Base-by-base conservation (phyloP, 2,329 filamentous ascomycete species). In the Erysiphe pulchra region DNA sequence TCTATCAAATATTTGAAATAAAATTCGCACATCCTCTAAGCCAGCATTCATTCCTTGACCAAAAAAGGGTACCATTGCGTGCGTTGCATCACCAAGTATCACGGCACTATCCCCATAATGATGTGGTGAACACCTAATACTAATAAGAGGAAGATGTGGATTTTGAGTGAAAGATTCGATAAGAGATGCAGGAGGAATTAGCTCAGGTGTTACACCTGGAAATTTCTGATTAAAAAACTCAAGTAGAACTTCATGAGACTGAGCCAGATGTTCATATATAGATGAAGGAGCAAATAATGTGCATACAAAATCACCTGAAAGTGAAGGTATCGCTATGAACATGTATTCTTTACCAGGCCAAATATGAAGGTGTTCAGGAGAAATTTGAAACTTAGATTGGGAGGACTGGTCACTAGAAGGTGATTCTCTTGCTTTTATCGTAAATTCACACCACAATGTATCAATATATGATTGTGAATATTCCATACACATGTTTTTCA, bases 1-100 rank as follows among this genome's bases (percentile, higher is more conserved):
- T 52, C 73, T 71, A 61, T 94, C 86, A 1, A 95, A 67, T 39
- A 80, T 68, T 0, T 77, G 73, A 61, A 93, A 98, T 1, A 98
- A 71, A 5, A 92, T 76, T 8, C 80, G 76, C 12, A 98, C 85
- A 55, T 94, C 87, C 63, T 98, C 90, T 38, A 98, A 73, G 0
- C 90, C 90, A 0, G 90, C 81, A 57, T 98, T 98, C 77, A 98
- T 92, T 34, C 90, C 90, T 60, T 98, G 90, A 0, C 90, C 90
- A 60, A 95, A 98, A 62, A 98, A 98, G 0, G 90, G 90, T 0
- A 98, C 85, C 77, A 98, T 94, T 47, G 92, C 90, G 59, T 98
- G 90, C 0, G 90, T 86, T 8, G 90, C 85, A 58, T 98, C 90
- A 48, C 90, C 90, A 33, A 98, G 59, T 43, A 98, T 83, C 48